Evolutionary conservation across 2,329 filamentous ascomycete genomes (phyloP).

Genomic region (Nigrospora osmanthi): DNA sequence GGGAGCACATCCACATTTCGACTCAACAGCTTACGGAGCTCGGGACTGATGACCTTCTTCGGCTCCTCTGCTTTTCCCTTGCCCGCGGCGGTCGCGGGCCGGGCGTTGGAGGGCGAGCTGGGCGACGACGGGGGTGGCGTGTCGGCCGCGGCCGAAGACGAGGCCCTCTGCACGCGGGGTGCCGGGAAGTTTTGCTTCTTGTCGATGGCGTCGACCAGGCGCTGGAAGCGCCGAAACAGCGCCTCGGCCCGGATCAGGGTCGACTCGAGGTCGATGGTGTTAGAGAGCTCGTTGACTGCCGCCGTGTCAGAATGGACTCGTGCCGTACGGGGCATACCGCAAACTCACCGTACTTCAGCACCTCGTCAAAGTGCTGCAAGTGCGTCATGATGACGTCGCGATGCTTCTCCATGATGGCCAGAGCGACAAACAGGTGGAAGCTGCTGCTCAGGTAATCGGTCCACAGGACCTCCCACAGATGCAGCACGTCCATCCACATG

Average conservation of each 20-base stretch:
- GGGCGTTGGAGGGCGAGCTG: slow-evolving; percentile 6
- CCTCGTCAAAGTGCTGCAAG: slow-evolving; percentile 89
- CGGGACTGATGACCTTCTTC: slow-evolving; percentile 46
- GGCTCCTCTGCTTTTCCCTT: slow-evolving; percentile 26
- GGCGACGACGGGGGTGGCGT: slow-evolving; percentile 1
- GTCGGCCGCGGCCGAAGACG: slow-evolving; percentile 4
- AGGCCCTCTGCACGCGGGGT: slow-evolving; percentile 25
- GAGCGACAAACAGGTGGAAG: slow-evolving; percentile 89
- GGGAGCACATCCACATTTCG: slow-evolving; percentile 22
- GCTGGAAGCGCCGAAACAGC: slow-evolving; percentile 80
- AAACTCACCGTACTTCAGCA: slow-evolving; percentile 81
- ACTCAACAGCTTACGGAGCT: slow-evolving; percentile 46
- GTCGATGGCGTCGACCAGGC: slow-evolving; percentile 84
- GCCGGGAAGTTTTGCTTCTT: slow-evolving; percentile 80
- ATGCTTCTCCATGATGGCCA: slow-evolving; percentile 93
- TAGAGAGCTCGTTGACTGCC: slow-evolving; percentile 86
- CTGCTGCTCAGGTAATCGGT: slow-evolving; percentile 83
- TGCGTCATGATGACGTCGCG: slow-evolving; percentile 95
- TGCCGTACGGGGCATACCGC: neutral
- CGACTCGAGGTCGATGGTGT: slow-evolving; percentile 82
- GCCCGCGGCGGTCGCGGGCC: neutral
- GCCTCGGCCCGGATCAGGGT: slow-evolving; percentile 83
- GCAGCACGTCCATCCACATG: slow-evolving; percentile 75
- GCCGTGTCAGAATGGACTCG: neutral
- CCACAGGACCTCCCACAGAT: slow-evolving; percentile 90